Base-by-base conservation (phyloP, 2,329 filamentous ascomycete genomes). In the Colletotrichum camelliae region DNA sequence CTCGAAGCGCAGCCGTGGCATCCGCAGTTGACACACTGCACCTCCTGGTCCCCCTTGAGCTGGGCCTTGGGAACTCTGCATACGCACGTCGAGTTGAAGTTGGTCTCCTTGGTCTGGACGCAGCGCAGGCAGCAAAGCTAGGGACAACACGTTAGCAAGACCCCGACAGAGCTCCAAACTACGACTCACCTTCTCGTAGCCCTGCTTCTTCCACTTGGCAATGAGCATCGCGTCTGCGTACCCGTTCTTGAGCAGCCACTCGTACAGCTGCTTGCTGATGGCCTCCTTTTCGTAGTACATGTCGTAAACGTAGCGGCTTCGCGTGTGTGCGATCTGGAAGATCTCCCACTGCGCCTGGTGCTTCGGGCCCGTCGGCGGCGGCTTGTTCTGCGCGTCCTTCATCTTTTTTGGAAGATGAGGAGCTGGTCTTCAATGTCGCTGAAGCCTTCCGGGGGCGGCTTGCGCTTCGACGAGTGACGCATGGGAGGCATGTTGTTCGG, bases 131-230 rank as follows among this genome's bases (percentile, higher is more conserved):
- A 99, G 86, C 97, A 99, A 58, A 99, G 87, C 94, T 97, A 81
- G 39, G 24, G 33, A 31, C 13, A 37, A 15, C 18, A n/a, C 16
- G 39, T 75, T 39, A 75, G 62, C 24, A 57, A 29, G 61, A 37
- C 7, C 29, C 61, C 24, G 15, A 10, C 35, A 1, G 33, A 29
- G 8, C 8, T 64, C 16, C 33, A 5, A 15, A 37, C 8, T 7
- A 39, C 33, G 24, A 24, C n/a, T 39, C 21, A 95, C 95, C 93
- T 98, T 98, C 86, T 99, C 97, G 82, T 99, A 99, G 18, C 97
- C 97, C 82, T 97, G 94, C 88, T 99, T 99, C 92, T 99, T 99
- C 97, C 97, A 99, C 88, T 99, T 99, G 16, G 97, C 97, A 82
- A 99, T 98, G 82, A 99, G 88, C 88, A 96, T 97, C 61, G 95